Base-by-base conservation (phyloP, 73 alveolate genomes). In the Paramecium caudatum region DNA sequence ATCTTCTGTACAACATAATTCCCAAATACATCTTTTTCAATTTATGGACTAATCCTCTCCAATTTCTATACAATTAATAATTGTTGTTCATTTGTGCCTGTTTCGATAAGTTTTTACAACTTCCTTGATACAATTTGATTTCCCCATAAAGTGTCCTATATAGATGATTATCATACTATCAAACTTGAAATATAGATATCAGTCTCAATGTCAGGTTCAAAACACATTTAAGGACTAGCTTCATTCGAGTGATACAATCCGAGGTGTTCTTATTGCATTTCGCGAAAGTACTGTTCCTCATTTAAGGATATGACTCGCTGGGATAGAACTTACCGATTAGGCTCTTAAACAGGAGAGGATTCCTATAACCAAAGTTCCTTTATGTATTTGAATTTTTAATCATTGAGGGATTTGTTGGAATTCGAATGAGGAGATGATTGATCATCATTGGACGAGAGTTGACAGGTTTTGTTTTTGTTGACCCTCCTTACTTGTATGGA, bases 81-180 rank as follows among this genome's bases (percentile, higher is more conserved):
- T 39, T 74, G 8, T 21, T 74, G 32, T 74, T 74, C 88, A 6
- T 45, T 41, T 1, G 88, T 74, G 1, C 88, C 88, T 8, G 69
- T 19, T 45, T 74, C 88, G 7, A 74, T 30, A 2, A 74, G 62
- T 4, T 74, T 74, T 47, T 74, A 25, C 45, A 74, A 74, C 43
- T 74, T 74, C 43, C 88, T 33, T 21, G 88, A 74, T 12, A 74
- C 10, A 1, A 74, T 39, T 21, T 74, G 43, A 17, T 74, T 74
- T 39, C 88, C 88, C 88, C 88, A 74, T 16, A 74, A 12, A 21
- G 43, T 21, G 43, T 45, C 88, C 84, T 68, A 68, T n/a, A n/a
- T n/a, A n/a, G n/a, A 0, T 68, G 50, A 32, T 13, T 10, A n/a
- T 5, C 34, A n/a, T 68, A 68, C 84, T 10, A 45, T 74, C 68